Evolutionary conservation across 2,329 filamentous ascomycete species (phyloP).

Genomic region (Aspergillus ustus): DNA sequence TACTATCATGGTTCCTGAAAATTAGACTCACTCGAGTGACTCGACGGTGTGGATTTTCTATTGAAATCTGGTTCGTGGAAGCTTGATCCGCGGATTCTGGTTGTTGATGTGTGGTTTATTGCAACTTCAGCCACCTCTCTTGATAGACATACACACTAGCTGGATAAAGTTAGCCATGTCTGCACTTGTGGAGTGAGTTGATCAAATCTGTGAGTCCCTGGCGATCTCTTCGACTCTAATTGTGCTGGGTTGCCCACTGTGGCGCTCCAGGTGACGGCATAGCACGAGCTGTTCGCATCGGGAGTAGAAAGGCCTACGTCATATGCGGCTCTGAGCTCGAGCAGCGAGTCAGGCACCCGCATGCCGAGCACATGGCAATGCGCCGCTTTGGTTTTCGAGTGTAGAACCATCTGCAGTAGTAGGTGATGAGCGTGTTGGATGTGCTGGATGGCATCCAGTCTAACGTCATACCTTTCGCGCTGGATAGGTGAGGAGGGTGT

Average conservation of each 20-base stretch:
- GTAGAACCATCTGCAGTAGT: background rate
- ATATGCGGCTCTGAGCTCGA: background rate
- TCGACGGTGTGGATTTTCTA: background rate
- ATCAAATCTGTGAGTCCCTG: background rate
- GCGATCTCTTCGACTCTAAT: background rate
- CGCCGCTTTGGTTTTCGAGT: background rate
- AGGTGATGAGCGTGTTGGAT: background rate
- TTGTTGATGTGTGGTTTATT: background rate
- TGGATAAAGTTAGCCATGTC: constrained; percentile 5
- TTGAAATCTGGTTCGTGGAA: background rate
- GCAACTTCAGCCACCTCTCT: constrained; percentile 1
- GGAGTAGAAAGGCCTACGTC: background rate
- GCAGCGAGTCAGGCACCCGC: background rate
- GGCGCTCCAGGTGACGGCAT: background rate
- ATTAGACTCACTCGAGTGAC: background rate
- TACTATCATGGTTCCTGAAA: background rate
- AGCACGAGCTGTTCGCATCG: background rate
- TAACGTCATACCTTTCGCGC: background rate
- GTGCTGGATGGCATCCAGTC: background rate
- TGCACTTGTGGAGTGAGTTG: background rate
- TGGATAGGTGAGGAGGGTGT: background rate
- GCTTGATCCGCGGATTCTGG: background rate
- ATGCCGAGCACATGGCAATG: background rate
- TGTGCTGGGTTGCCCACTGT: background rate
- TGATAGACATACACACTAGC: background rate